phyloP scores from a whole-genome alignment of 179 eudicot genomes.

The Silene vulgaris region DNA sequence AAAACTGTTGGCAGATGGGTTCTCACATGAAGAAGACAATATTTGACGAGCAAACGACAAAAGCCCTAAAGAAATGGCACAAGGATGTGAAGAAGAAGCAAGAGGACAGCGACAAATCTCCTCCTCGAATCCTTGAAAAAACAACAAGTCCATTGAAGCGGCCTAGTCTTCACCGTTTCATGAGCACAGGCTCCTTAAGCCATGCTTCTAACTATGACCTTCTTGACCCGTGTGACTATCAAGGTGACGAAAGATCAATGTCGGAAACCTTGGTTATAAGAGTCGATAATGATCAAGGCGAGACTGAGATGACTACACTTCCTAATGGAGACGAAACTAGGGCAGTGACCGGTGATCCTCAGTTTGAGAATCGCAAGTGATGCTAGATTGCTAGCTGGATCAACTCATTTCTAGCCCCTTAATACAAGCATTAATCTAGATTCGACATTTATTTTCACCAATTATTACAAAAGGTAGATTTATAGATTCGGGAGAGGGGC shows the following conservation, averaged over 20 bases:
- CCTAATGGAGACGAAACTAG: constrained; percentile 20
- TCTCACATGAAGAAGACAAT: constrained; percentile 73
- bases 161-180: constrained; percentile 53
- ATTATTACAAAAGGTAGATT: neutral
- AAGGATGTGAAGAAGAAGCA: constrained; percentile 50
- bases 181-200: constrained; percentile 62
- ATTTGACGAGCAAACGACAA: constrained; percentile 83
- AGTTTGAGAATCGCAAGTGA: neutral
- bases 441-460: neutral
- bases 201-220: constrained; percentile 28
- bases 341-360: constrained; percentile 25
- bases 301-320: constrained; percentile 28
- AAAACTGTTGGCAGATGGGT: constrained; percentile 59
- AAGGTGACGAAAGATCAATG: constrained; percentile 31
- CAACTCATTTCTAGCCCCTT: neutral
- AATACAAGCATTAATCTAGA: neutral
- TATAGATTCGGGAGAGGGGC: too few relatives aligned
- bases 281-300: constrained; percentile 32
- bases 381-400: too few relatives aligned
- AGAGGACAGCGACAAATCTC: constrained; percentile 26
- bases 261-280: constrained; percentile 36
- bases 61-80: constrained; percentile 77
- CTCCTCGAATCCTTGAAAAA: constrained; percentile 40
- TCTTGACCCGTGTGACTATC: constrained; percentile 31
- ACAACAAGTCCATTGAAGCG: constrained; percentile 33